Evolutionary conservation across 2,329 filamentous ascomycete species (phyloP).

Genomic region (Ilyonectria mors-panacis): DNA sequence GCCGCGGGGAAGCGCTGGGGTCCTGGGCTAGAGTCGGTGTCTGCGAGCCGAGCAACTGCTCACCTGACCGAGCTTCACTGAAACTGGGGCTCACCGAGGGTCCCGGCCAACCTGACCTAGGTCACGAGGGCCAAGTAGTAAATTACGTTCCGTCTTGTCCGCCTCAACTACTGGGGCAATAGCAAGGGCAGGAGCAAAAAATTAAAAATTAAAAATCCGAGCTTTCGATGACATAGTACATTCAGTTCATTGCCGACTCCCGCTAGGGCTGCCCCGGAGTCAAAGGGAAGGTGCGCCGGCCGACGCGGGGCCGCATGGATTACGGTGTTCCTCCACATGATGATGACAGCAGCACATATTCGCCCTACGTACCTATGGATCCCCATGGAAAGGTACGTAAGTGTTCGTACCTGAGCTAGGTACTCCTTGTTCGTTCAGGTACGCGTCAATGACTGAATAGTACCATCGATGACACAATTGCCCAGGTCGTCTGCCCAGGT

Average conservation of each 20-base stretch:
- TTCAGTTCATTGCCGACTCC: conserved; percentile 16
- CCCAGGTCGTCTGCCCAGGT: conserved; percentile 22
- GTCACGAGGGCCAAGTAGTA: conserved; percentile 41
- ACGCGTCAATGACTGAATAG: conserved; percentile 19
- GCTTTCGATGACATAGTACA: neutral
- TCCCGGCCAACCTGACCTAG: conserved; percentile 42
- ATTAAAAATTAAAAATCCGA: neutral
- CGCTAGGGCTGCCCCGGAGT: conserved; percentile 3
- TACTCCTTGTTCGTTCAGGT: conserved; percentile 4
- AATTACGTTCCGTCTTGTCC: conserved; percentile 30
- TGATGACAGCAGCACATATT: conserved; percentile 3
- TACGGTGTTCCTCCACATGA: conserved; percentile 11
- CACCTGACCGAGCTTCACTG: conserved; percentile 42
- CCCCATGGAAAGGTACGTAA: conserved; percentile 39
- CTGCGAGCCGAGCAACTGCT: conserved; percentile 22
- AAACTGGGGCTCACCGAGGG: conserved; percentile 45
- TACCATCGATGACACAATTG: conserved; percentile 48
- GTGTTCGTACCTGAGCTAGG: conserved; percentile 35
- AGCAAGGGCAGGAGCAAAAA: neutral
- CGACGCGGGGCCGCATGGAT: conserved; percentile 43
- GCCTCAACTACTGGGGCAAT: conserved; percentile 8
- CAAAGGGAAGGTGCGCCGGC: conserved; percentile 34
- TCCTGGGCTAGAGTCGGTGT: conserved; percentile 17
- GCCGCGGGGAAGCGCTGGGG: conserved; percentile 22
- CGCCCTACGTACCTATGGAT: conserved; percentile 2